Conservation (phyloP, 2,329 filamentous ascomycete genomes). For the Sporothrix pseudoabietina region DNA sequence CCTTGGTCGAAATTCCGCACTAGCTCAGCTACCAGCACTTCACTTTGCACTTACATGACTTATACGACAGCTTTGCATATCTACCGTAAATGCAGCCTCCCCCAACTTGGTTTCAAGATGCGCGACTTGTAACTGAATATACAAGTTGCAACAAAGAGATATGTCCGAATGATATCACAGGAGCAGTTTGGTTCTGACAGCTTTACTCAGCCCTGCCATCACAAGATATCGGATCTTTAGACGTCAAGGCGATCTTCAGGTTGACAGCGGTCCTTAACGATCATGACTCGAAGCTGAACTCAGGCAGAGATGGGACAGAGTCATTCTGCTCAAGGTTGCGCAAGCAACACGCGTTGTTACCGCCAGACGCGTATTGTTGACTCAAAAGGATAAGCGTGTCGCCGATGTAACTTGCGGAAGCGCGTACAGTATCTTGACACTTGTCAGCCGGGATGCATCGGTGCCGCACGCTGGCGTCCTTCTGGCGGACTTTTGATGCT, state of each 20-base stretch:
- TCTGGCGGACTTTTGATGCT: background rate
- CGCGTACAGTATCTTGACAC: background rate
- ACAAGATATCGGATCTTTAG: background rate
- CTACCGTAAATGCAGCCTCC: background rate
- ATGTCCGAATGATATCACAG: background rate
- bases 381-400: background rate
- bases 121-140: background rate
- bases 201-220: background rate
- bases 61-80: background rate
- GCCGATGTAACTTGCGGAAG: background rate
- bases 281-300: background rate
- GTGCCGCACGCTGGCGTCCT: background rate
- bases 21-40: background rate
- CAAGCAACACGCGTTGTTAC: no score
- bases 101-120: background rate
- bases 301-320: no score
- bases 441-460: background rate
- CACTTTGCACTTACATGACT: background rate
- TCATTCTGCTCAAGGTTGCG: no score
- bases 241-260: no score
- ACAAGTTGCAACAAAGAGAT: background rate
- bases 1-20: background rate
- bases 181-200: background rate
- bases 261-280: no score
- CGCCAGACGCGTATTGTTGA: background rate